Base-by-base conservation (phyloP, 225 moss, liverwort and hornwort species). In the Physcomitrium patens region DNA sequence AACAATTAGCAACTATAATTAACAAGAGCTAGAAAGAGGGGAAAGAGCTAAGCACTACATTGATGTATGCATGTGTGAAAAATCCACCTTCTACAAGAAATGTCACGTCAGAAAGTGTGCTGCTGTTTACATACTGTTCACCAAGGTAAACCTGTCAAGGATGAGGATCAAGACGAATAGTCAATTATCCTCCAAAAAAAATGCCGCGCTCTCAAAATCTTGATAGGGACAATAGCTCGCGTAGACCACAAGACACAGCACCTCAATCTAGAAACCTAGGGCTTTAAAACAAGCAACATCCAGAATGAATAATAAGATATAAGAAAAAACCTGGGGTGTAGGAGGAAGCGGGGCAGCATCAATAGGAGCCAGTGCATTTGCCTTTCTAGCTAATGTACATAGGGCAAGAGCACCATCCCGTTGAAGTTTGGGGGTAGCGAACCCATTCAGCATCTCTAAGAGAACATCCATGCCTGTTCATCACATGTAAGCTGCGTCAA, bases 91-190 rank as follows among this genome's bases (percentile, higher is more conserved):
- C 97, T 54, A 97, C 94, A 66, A 97, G 91, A 80, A 97, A 97
- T 11, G 93, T 97, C 56, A 97, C 97, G 63, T 97, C 97, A 42
- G 97, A 97, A 19, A 97, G 87, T 19, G 97, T 97, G 78, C 86
- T 90, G 86, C 88, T 97, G 82, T 97, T 97, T 57, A 97, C 97
- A 65, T 97, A 97, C 79, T 97, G 97, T 78, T 97, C 94, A 41
- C 97, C 97, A 54, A 97, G 90, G 44, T 97, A 97, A 27, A 97
- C 94, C 97, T 97, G 87, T 68, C 42, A 26, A 68, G 69, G 27
- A 47, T 48, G 78, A 76, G 5, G 52, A 75, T 72, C 68, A 17
- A 27, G 27, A 26, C 2, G 48, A 61, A 77, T 26, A 24, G 28
- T 77, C 47, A 47, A 74, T 9, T 24, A 10, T 60, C 60, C 53